Evolutionary conservation across 805 yeast species (phyloP), one percentile per base, ranked within the genome.

Genomic region (Saccharomycopsis fodiens): DNA sequence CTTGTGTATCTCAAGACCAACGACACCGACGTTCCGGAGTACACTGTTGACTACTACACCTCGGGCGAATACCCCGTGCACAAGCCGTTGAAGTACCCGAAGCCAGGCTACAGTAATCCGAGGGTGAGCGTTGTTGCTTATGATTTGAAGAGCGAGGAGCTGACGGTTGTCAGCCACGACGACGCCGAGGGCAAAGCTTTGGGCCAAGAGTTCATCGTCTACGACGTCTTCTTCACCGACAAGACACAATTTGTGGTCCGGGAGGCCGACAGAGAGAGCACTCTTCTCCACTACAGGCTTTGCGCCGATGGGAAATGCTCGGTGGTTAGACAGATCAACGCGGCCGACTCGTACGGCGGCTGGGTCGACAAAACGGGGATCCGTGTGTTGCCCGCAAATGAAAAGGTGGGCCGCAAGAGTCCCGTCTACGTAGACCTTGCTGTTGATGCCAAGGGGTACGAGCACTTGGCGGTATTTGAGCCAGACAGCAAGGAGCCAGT

Each of bases 41-140:
- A 71, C 60, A 76, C 85, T 1, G 75, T 87, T 35, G 86, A 89
- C 3, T 85, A 81, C 59, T 86, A 76, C 64, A 83, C 78, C 12
- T 83, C 80, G 53, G 59, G 63, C 35, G 65, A 69, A 10, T 84
- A 85, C 56, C 87, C 95, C 3, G 74, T 76, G 16, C 57, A 81
- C 49, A 66, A 69, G 29, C 64, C 68, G 8, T 69, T 84, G 54
- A 85, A 84, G 59, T 87, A 87, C 59, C 96, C 96, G 6, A 87
- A 87, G 57, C 81, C 95, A 4, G 96, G 96, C 0, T 76, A 67
- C 41, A 65, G 79, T 4, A 88, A 86, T 55, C 96, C 96, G 1
- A 57, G 61, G 3, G 87, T 82, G 5, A 74, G 73, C 39, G 57
- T 79, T 40, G 65, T 70, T 44, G 63, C 79, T 32, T 74, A 69